A percentile compares a stretch with the other conserved stretches of the same genome.
phyloP scores from a whole-genome alignment of 2,329 filamentous ascomycete species.

The Helicocarpus griseus region DNA sequence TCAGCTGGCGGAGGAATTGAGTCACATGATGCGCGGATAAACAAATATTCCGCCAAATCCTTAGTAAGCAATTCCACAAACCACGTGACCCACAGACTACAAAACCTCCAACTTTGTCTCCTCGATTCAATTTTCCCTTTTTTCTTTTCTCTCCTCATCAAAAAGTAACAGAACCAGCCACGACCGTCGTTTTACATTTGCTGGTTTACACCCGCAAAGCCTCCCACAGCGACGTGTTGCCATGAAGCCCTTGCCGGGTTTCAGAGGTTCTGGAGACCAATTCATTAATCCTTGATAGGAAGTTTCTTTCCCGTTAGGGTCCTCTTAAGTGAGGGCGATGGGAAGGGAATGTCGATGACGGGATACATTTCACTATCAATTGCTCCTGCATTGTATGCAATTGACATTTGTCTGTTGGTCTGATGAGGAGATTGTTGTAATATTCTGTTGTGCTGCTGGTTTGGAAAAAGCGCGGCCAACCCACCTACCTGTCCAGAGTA shows the following conservation, averaged over 20 bases:
- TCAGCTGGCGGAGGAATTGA: no score
- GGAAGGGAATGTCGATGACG: conserved; percentile 61
- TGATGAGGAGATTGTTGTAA: no score
- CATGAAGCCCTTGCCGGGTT: conserved; percentile 44
- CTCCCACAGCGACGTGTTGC: conserved; percentile 56
- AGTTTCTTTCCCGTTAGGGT: conserved; percentile 59
- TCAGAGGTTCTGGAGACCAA: conserved; percentile 56
- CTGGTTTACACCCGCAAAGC: no score
- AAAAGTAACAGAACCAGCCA: conserved; percentile 59
- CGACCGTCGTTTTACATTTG: conserved; percentile 52
- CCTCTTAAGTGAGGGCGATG: conserved; percentile 63
- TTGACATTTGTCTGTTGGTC: not conserved
- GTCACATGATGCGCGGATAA: no score
- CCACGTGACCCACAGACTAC: conserved; percentile 24
- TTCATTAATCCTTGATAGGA: conserved; percentile 53
- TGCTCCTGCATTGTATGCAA: not conserved
- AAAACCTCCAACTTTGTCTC: conserved; percentile 15
- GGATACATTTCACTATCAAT: conserved; percentile 37
- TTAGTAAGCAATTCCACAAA: not conserved
- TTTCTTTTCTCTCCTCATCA: conserved; percentile 40
- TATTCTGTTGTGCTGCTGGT: no score
- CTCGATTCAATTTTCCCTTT: conserved; percentile 16
- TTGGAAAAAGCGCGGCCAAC: no score
- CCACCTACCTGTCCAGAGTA: no score
- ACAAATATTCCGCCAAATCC: conserved; percentile 14